Base-by-base conservation (phyloP, 371 early-diverging fungal species). In the Mycotypha africana region DNA sequence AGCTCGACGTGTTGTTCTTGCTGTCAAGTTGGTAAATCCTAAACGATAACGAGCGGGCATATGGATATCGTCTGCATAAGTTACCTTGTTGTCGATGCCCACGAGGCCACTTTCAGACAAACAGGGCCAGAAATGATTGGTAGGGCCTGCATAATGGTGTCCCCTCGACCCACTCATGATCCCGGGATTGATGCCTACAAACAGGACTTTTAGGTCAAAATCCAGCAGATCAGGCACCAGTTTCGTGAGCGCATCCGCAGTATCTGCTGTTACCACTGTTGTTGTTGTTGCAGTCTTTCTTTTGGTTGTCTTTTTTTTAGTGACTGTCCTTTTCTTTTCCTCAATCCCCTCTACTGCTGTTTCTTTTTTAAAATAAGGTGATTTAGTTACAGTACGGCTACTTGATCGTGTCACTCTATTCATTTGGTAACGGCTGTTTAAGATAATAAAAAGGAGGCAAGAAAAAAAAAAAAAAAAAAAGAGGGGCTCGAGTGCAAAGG, bases 151-250 rank as follows among this genome's bases (percentile, higher is more conserved):
- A 68, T 81, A 90, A 59, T 90, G 89, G 47, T 84, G 84, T 9
- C 79, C 74, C 44, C 53, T 68, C 14, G 67, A 53, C 12, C 83
- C 70, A 42, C 81, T 82, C 8, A 59, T 57, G 4, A 84, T 44
- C 1, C 89, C 91, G 1, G 87, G 89, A 52, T 90, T 90, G 54
- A 88, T 82, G 0, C 90, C 91, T 17, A 86, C 72, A 56, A 88
- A 90, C 16, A 90, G 42, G 0, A 90, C 77, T 25, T 78, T 79
- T n/a, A 90, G 69, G 45, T 81, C 74, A 24, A 76, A 57, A 7
- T 65, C 80, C 14, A 90, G 46, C 17, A 63, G 50, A 58, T 90
- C 89, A 2, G 80, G 67, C 15, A 39, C 25, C 28, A 28, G 8
- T 28, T 28, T 11, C 5, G 5, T 28, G 5, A 28, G 11, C 11